phyloP scores from a whole-genome alignment of 1,284 basidiomycete species.

The Trichosporon asahii region DNA sequence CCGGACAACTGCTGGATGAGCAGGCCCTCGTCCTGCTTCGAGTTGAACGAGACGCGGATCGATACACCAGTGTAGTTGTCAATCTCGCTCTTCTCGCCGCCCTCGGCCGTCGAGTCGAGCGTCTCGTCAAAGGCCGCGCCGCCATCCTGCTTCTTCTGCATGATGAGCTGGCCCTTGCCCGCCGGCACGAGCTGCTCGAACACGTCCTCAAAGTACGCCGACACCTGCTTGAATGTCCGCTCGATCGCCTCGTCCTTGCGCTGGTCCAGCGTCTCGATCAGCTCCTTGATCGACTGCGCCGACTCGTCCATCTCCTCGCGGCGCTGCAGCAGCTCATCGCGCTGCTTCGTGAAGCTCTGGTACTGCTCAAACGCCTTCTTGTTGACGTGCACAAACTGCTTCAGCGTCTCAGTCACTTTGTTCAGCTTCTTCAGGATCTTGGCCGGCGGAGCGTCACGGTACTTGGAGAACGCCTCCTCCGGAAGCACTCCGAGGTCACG shows the following conservation, averaged over 20 bases:
- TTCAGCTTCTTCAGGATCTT: slow-evolving; percentile 85
- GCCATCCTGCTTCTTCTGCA: slow-evolving; percentile 82
- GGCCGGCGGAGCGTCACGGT: slow-evolving; percentile 76
- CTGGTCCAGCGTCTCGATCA: slow-evolving; percentile 93
- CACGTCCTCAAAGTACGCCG: slow-evolving; percentile 92
- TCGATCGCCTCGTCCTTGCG: slow-evolving; percentile 98
- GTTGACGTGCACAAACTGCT: slow-evolving; percentile 97
- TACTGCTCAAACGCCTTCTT: slow-evolving; percentile 99
- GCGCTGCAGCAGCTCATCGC: slow-evolving; percentile 81
- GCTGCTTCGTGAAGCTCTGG: slow-evolving; percentile 94
- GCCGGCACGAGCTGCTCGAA: slow-evolving; percentile 97
- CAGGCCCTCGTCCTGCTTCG: slow-evolving; percentile 91
- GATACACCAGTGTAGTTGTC: slow-evolving; percentile 96
- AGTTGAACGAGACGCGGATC: slow-evolving; percentile 99
- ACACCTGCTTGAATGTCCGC: slow-evolving; percentile 96
- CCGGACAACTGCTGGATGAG: slow-evolving; percentile 96
- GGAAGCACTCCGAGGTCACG: slow-evolving; percentile 94
- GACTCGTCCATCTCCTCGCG: slow-evolving; percentile 87
- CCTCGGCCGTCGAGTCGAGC: slow-evolving; percentile 24
- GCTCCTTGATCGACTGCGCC: slow-evolving; percentile 81
- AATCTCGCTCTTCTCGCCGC: slow-evolving; percentile 64
- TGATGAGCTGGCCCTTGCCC: slow-evolving; percentile 84
- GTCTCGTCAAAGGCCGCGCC: background rate
- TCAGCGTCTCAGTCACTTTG: slow-evolving; percentile 82
- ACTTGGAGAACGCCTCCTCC: slow-evolving; percentile 96